Percentiles rank a stretch among this genome's conserved stretches.
phyloP scores from a whole-genome alignment of 164 flowering plant genomes.

The Stephania cephalantha region DNA sequence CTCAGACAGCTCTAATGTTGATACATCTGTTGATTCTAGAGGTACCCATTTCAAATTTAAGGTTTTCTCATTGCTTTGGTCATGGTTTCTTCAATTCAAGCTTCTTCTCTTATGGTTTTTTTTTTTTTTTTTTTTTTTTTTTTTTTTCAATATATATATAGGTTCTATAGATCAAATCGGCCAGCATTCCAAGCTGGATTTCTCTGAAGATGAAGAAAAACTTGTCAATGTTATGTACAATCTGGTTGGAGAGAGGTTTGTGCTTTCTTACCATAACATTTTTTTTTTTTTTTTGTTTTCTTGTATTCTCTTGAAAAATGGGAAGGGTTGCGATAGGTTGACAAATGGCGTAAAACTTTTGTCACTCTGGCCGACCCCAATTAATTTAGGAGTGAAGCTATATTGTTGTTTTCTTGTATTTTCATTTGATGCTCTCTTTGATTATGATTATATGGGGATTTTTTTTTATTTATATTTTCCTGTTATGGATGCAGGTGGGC shows the following conservation, averaged over 20 bases:
- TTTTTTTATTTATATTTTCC: neutral
- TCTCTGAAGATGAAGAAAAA: slow-evolving; percentile 5
- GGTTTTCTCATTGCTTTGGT: neutral
- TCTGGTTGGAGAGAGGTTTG: slow-evolving; percentile 8
- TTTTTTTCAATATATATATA: too few species aligned
- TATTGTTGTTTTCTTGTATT: too few species aligned
- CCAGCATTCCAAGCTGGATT: neutral
- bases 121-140: neutral
- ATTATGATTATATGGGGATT: too few species aligned
- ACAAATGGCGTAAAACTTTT: too few species aligned
- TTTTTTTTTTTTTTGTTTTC: neutral
- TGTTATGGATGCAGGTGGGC: neutral
- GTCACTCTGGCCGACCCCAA: too few species aligned
- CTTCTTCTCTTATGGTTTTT: too few species aligned
- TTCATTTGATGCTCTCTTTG: too few species aligned
- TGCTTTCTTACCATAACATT: neutral
- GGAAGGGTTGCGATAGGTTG: too few species aligned
- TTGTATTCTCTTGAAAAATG: neutral
- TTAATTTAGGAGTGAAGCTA: too few species aligned
- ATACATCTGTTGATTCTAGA: neutral
- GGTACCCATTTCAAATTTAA: neutral
- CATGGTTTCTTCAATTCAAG: too few species aligned
- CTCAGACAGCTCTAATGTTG: neutral
- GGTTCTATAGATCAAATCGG: neutral
- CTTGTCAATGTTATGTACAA: slow-evolving; percentile 3